Base-by-base conservation (phyloP, 768 basidiomycete species). In the Cyclocybe cylindracea region DNA sequence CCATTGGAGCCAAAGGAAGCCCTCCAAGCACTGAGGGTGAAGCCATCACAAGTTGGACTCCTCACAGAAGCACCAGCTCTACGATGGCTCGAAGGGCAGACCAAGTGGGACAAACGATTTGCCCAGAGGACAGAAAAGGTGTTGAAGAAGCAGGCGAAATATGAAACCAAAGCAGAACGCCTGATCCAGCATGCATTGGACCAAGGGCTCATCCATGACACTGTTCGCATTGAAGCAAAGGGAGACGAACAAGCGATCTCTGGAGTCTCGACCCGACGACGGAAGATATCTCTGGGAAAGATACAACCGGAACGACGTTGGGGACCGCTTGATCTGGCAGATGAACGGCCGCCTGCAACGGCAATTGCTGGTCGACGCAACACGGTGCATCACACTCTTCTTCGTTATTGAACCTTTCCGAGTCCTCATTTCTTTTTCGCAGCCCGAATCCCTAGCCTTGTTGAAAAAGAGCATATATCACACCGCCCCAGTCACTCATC, bases 281-380 rank as follows among this genome's bases (percentile, higher is more conserved):
- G 24, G 24, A 24, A 51, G 43, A 53, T 54, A 3, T 59, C 62
- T 6, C 10, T 55, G 9, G 70, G 71, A 1, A 52, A 59, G 10
- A 76, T 76, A 34, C 73, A 78, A 55, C 51, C 57, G 13, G 73
- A 76, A 33, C 64, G 76, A 32, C 65, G 79, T 24, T 78, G 75
- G 78, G 82, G 82, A 0, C 83, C 82, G 1, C 62, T 84, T 31
- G 83, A 85, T 61, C 64, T 91, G 24, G 78, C 78, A 10, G 80
- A 79, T 5, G 91, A 94, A 69, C 69, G 65, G 3, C 89, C 89
- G 0, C 88, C 90, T 7, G 79, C 86, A 2, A 83, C 78, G 35
- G 85, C 87, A 2, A 88, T 92, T 48, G 87, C 85, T 7, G 83
- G 78, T 9, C 72, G 89, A 38, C 70, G 80, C 39, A 88, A 93